phyloP scores from a whole-genome alignment of 768 basidiomycete genomes.

The Lanmaoa pseudosensibilis region DNA sequence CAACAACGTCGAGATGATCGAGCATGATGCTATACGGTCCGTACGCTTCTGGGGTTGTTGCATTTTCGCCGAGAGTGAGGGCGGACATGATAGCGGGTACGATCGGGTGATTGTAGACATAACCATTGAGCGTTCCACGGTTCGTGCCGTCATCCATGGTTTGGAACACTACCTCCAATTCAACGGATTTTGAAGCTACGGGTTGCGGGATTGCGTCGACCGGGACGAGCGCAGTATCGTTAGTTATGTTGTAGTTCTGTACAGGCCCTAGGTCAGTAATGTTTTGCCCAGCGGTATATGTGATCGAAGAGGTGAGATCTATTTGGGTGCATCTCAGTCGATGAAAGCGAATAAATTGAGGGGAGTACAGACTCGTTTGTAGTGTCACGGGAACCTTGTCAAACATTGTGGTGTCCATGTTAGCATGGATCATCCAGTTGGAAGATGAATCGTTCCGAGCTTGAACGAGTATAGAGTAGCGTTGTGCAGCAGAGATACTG shows the following conservation, averaged over 20 bases:
- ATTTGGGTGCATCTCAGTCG: background rate
- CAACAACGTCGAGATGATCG: conserved; percentile 71
- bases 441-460: conserved; percentile 81
- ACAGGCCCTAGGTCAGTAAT: conserved; percentile 54
- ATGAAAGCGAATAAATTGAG: background rate
- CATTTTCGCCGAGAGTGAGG: conserved; percentile 74
- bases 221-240: conserved; percentile 73
- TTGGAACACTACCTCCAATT: conserved; percentile 75
- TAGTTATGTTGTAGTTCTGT: conserved; percentile 56
- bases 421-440: conserved; percentile 90
- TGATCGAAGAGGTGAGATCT: conserved; percentile 85
- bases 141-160: conserved; percentile 88
- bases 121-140: conserved; percentile 70
- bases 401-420: conserved; percentile 91
- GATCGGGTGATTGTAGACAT: conserved; percentile 66
- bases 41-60: conserved; percentile 67
- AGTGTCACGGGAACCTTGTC: conserved; percentile 73
- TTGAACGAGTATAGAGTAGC: conserved; percentile 90
- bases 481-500: conserved; percentile 81
- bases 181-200: conserved; percentile 54
- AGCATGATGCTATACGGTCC: conserved; percentile 78
- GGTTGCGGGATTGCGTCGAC: conserved; percentile 50
- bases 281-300: conserved; percentile 59
- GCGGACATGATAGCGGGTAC: conserved; percentile 78
- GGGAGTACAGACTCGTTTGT: conserved; percentile 60